Evolutionary conservation across 2,329 filamentous ascomycete genomes (phyloP).

Genomic region (Aquanectria penicillioides): DNA sequence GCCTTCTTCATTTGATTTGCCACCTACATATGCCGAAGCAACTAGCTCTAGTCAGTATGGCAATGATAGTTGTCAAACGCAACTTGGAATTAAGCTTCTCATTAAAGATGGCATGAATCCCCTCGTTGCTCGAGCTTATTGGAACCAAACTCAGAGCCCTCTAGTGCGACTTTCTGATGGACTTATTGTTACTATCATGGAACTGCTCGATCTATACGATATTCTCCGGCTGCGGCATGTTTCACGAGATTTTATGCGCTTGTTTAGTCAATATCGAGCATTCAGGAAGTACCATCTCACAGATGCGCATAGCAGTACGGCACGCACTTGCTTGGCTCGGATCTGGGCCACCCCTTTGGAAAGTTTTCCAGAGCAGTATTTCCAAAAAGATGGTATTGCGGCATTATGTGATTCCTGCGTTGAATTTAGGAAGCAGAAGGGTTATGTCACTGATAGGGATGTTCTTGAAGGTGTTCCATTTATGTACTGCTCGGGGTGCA

Average conservation of each 20-base stretch:
- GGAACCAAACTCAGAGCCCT: conserved; percentile 9
- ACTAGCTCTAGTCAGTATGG: neutral
- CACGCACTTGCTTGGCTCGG: neutral
- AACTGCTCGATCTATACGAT: neutral
- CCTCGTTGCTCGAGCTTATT: conserved; percentile 5
- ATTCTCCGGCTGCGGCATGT: conserved; percentile 12
- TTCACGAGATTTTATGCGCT: conserved; percentile 17
- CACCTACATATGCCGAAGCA: conserved; percentile 2
- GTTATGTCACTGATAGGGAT: neutral
- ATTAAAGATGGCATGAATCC: neutral
- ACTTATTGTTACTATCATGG: conserved; percentile 9
- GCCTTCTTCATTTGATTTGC: neutral
- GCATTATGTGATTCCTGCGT: neutral
- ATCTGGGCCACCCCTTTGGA: conserved; percentile 7
- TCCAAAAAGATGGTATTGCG: neutral
- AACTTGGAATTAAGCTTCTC: neutral
- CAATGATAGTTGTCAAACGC: neutral
- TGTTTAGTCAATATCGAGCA: conserved; percentile 4
- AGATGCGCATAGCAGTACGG: neutral
- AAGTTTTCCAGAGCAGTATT: neutral
- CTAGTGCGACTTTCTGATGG: conserved; percentile 7
- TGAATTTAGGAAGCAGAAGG: neutral
- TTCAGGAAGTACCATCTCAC: conserved; percentile 13
- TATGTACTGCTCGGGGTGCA: conserved; percentile 15
- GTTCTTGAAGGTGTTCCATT: conserved; percentile 10